phyloP scores from a whole-genome alignment of 768 basidiomycete species.

The Phaffia tasmanica region DNA sequence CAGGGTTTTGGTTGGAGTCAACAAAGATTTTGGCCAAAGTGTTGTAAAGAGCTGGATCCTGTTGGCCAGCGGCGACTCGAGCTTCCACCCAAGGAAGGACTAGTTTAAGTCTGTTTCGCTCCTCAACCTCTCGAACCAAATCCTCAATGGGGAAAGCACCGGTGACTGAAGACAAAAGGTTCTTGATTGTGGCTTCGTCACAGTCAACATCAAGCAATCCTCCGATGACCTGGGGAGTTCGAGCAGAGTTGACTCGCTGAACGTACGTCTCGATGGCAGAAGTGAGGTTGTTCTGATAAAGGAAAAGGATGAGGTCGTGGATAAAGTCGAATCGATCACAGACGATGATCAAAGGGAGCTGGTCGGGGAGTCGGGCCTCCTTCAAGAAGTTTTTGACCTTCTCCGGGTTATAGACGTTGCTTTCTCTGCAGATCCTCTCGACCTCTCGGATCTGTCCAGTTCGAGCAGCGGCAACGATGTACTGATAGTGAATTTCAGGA shows the following conservation, averaged over 20 bases:
- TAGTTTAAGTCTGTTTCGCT: constrained; percentile 86
- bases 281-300: constrained; percentile 91
- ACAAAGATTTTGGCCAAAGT: constrained; percentile 98
- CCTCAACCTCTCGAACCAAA: constrained; percentile 92
- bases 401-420: constrained; percentile 94
- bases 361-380: constrained; percentile 84
- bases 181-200: constrained; percentile 90
- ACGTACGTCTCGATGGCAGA: constrained; percentile 99
- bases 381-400: constrained; percentile 78
- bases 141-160: constrained; percentile 98
- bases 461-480: constrained; percentile 95
- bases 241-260: constrained; percentile 89
- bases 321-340: constrained; percentile 99
- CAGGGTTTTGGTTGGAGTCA: constrained; percentile 97
- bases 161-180: constrained; percentile 80
- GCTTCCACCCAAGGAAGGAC: constrained; percentile 96
- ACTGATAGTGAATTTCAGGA: constrained; percentile 97
- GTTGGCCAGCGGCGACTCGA: constrained; percentile 82
- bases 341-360: constrained; percentile 96
- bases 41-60: constrained; percentile 89
- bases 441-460: constrained; percentile 98
- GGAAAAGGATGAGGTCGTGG: constrained; percentile 93
- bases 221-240: constrained; percentile 94
- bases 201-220: constrained; percentile 96
- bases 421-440: constrained; percentile 95